Base-by-base conservation (phyloP, 192 early-diverging fungal genomes). In the Gamsiella multidivaricata region DNA sequence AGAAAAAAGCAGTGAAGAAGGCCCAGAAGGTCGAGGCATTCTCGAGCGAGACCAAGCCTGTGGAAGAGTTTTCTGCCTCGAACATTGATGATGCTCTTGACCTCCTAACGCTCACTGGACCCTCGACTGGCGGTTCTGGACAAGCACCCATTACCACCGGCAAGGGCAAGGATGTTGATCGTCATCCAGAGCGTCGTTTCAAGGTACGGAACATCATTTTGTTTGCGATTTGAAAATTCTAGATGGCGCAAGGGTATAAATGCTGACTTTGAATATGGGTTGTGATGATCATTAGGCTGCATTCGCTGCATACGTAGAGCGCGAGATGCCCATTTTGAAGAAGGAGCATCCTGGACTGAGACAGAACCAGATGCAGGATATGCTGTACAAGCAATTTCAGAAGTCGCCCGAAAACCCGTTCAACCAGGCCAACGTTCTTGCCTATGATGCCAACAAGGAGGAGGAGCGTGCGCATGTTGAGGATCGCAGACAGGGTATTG, bases 41-140 rank as follows among this genome's bases (percentile, higher is more conserved):
- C 67, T 34, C 82, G 31, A 43, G 50, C n/a, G 78, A 83, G 37
- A 68, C 82, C 70, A 79, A 80, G 50, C 54, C 81, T 53, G 82
- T 94, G 26, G 90, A 91, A 25, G 85, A 89, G 55, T 96, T 87
- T 79, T 83, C 90, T 2, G 95, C 96, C 3, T 85, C 84, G 26
- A 93, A 92, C 54, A 87, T 98, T 70, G 95, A 98, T 73, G 93
- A 91, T 64, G 95, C 95, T 15, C 79, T 98, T 7, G 89, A 93
- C 60, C 86, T 96, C 3, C 69, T 98, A 62, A 58, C 79, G 0
- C 41, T 71, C 18, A 67, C 79, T 25, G 70, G 52, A 28, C 28
- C 70, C 1, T 63, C 47, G 18, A 42, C 54, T 23, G 65, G 61
- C 3, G 75, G 69, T 20, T 39, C 60, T 11, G 83, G 57, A 3